phyloP scores from a whole-genome alignment of 164 flowering plant species.

The Sedum album region DNA sequence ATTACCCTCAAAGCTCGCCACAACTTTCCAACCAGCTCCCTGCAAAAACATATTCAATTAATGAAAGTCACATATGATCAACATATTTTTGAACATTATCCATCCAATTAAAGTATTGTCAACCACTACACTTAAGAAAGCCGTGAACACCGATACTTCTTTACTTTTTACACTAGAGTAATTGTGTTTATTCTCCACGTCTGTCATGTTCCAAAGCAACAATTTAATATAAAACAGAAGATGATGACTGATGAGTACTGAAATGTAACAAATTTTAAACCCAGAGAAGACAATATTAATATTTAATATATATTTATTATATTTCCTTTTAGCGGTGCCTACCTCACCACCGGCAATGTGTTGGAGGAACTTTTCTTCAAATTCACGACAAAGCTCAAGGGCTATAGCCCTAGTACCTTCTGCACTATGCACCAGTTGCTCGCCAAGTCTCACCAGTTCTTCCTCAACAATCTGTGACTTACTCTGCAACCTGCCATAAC shows the following conservation, averaged over 20 bases:
- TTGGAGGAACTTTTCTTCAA: constrained; percentile 71
- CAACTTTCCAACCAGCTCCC: constrained; percentile 83
- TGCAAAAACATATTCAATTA: neutral
- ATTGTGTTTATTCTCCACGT: no score
- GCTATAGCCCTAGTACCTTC: neutral
- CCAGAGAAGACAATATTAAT: neutral
- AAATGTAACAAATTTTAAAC: neutral
- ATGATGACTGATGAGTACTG: neutral
- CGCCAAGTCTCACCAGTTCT: constrained; percentile 49
- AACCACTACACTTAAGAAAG: no score
- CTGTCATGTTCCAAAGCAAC: neutral
- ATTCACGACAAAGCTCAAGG: neutral
- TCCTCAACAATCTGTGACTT: constrained; percentile 83
- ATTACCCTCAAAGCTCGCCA: constrained; percentile 89
- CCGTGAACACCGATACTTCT: no score
- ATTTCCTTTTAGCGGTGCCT: constrained; percentile 7
- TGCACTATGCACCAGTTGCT: constrained; percentile 49
- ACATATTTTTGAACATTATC: no score
- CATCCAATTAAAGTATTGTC: no score
- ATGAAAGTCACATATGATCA: no score
- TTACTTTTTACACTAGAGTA: no score
- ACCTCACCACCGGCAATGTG: constrained; percentile 94
- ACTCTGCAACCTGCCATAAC: constrained; percentile 68
- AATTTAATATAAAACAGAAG: no score
- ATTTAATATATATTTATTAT: no score